A percentile compares a stretch with the other conserved stretches of the same genome.
Evolutionary conservation across 2,329 filamentous ascomycete genomes (phyloP).

Genomic region (Cladosporium sp.): DNA sequence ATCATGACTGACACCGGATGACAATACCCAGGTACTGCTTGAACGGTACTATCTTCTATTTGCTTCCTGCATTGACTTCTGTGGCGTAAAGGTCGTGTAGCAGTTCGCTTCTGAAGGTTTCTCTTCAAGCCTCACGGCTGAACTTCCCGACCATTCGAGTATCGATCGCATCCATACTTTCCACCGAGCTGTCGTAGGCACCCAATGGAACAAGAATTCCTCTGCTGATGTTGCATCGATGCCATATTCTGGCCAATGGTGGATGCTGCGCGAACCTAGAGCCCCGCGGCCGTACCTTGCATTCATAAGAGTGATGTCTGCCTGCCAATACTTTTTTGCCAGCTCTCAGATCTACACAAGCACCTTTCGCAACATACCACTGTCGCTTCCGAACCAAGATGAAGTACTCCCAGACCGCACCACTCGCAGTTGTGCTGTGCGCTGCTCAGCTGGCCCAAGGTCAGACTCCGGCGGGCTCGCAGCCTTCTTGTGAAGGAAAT

Average conservation of each 20-base stretch:
- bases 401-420: background rate
- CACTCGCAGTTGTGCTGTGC: background rate
- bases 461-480: slow-evolving; percentile 1
- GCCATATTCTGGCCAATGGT: background rate
- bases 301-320: background rate
- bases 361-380: background rate
- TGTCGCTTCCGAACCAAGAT: background rate
- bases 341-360: no score
- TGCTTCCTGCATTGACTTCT: no score
- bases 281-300: slow-evolving; percentile 1
- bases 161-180: background rate
- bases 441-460: background rate
- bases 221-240: background rate
- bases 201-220: background rate
- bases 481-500: background rate
- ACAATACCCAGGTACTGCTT: no score
- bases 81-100: no score
- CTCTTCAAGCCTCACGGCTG: background rate
- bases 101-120: slow-evolving; percentile 4
- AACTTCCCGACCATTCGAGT: background rate
- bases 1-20: no score
- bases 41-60: no score
- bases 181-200: background rate
- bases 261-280: background rate
- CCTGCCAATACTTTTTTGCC: background rate